Evolutionary conservation across 2,329 filamentous ascomycete genomes (phyloP), one percentile per base, ranked within the genome.

Genomic region (Fusarium drepaniforme): DNA sequence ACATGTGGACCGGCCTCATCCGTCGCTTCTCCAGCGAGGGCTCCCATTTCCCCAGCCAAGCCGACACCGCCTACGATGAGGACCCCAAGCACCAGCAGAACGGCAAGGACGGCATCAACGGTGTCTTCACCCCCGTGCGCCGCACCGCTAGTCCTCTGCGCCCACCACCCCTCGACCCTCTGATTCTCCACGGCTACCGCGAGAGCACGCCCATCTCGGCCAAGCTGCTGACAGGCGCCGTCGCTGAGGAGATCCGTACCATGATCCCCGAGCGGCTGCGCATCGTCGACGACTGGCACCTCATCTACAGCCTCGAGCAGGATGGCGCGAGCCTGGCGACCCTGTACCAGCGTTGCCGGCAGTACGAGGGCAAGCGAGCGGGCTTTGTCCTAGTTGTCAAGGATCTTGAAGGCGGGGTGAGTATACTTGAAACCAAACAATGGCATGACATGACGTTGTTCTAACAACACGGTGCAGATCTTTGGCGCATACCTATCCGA

Each of bases 401-500:
- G 78, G 97, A 99, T 82, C 90, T 90, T 11, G 89, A 89, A 67
- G 93, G 93, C 67, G 92, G 93, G 65, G 92, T 95, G 87, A 83
- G 92, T 88, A 68, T 38, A 30, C 38, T 53, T 51, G 63, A 56
- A 64, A 44, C 58, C 16, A 53, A 53, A 53, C 49, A 53, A 23
- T 71, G 60, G 64, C 61, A 53, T 49, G 66, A 71, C 57, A 67
- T 73, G 67, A 59, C 63, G 57, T 66, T 68, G 33, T 33, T 61
- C 33, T 21, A 40, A 40, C 40, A 64, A 35, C 37, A 62, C 49
- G 53, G 28, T 35, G 30, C 73, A 93, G 90, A 89, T 95, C 49
- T 99, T 99, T 82, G 97, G 97, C 80, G 96, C 96, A 64, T 98
- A 98, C 83, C 90, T 98, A 64, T 97, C 95, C 63, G 96, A 99